Conservation (phyloP, 2,329 filamentous ascomycete species). For the Hypoxylon sp. region DNA sequence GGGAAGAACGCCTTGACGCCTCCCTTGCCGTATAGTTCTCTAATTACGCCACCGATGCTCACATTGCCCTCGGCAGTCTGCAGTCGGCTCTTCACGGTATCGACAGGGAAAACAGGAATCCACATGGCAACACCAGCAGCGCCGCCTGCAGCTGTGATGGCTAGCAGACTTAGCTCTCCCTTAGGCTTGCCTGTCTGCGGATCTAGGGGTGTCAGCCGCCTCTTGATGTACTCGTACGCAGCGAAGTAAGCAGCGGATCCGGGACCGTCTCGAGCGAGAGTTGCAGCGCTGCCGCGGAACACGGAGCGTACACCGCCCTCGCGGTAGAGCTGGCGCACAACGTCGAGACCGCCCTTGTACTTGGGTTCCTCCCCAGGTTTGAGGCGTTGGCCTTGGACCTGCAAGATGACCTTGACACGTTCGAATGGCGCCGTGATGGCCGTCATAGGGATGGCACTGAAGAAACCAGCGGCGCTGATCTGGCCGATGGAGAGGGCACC, state of each 20-base stretch:
- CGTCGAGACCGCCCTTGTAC: conserved; percentile 89
- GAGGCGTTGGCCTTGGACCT: conserved; percentile 92
- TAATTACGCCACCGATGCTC: conserved; percentile 83
- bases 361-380: conserved; percentile 92
- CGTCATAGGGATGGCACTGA: conserved; percentile 98
- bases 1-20: conserved; percentile 96
- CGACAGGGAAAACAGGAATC: conserved; percentile 98
- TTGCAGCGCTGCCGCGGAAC: conserved; percentile 92
- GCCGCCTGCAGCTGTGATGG: conserved; percentile 88
- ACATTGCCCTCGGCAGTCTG: conserved; percentile 92
- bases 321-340: conserved; percentile 92
- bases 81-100: conserved; percentile 94
- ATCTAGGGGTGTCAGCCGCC: conserved; percentile 85
- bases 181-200: conserved; percentile 77
- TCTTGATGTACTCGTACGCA: conserved; percentile 96
- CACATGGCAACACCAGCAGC: conserved; percentile 98
- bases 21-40: conserved; percentile 84
- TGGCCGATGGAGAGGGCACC: conserved; percentile 86
- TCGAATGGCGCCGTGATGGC: conserved; percentile 99
- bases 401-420: conserved; percentile 97
- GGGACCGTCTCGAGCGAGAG: conserved; percentile 92
- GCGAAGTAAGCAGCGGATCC: conserved; percentile 97
- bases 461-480: conserved; percentile 93
- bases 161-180: conserved; percentile 84
- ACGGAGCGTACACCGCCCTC: conserved; percentile 92